Evolutionary conservation across 164 flowering plant genomes (phyloP), one percentile per base, ranked within the genome.

Genomic region (Echeveria elegans): DNA sequence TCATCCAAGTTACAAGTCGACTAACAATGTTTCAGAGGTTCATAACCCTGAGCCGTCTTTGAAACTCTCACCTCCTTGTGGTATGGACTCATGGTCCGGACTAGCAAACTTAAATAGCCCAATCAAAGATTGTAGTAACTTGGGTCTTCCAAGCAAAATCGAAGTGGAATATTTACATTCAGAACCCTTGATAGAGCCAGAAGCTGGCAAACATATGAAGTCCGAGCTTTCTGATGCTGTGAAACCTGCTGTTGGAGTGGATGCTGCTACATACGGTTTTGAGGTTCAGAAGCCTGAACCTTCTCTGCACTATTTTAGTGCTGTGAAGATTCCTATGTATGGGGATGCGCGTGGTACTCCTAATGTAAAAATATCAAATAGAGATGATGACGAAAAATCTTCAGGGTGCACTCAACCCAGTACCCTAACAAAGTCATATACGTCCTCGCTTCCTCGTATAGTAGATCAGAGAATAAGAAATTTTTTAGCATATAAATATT

Each of bases 341-440:
- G 71, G 72, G 70, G 76, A 82, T 73, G 74, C 80, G 67, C 59
- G 66, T 70, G 76, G 72, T 73, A 68, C 83, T 74, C 83, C 80
- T 75, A 72, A 75, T 83, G 82, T 82, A 80, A 86, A 86, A 66
- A 53, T 87, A 83, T 84, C 67, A 78, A 77, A 67, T 84, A 84
- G 81, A 85, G 97, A 94, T 86, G 93, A 86, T 89, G 99, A 94
- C 82, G 96, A 91, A 81, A 94, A 86, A 70, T 85, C 83, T 77
- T 87, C 83, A 61, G 85, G 85, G 82, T 86, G 90, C 78, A 85
- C 80, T 70, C 83, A 79, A 70, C 88, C 82, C 68, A 80, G 83
- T 75, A 77, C 79, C 72, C 64, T 70, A 69, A 77, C 68, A 53
- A 82, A 82, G 76, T 64, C 77, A 70, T 73, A 66, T 68, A 79